Base-by-base conservation (phyloP, 2,329 filamentous ascomycete species). In the Aspergillus pseudoglaucus region DNA sequence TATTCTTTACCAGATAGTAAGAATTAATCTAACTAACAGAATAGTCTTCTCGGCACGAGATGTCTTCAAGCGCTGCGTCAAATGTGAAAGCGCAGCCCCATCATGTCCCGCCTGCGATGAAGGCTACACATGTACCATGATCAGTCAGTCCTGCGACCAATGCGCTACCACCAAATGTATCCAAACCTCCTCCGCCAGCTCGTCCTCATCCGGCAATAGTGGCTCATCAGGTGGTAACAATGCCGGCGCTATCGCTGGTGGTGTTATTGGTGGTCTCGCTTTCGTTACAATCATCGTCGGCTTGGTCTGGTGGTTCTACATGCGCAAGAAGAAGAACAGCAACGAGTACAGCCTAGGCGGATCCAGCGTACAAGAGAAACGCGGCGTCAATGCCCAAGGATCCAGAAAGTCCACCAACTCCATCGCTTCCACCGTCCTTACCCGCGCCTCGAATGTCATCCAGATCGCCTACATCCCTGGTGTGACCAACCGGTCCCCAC, bases 381-480 rank as follows among this genome's bases (percentile, higher is more conserved):
- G 73, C 50, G 77, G 52, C 65, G 75, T 67, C 48, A 75, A 75
- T 57, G 71, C 75, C 56, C 68, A 77, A 54, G 78, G 81, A 58
- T 77, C 83, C 55, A 79, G 90, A 58, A 81, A 86, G 47, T 93
- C 90, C 9, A 87, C 88, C n/a, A 85, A 91, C 61, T 97, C 91
- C 10, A 89, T 98, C 64, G 93, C 93, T 14, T 96, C 90, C 8
- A 97, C 91, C 22, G 90, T 97, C 50, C 80, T 96, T 51, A 97
- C 93, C 15, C 84, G 93, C 53, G 93, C 93, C 43, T 97, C 93
- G 62, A 98, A 98, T 74, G 91, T 98, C 65, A 98, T 98, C 61
- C 93, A 97, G 72, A 98, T 98, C 70, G 93, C 93, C 47, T 98
- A 97, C 69, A 97, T 98, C 56, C 93, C 93, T 12, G 93, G 93